Conservation (phyloP, 768 basidiomycete genomes). For the Naganishia antarctica region DNA sequence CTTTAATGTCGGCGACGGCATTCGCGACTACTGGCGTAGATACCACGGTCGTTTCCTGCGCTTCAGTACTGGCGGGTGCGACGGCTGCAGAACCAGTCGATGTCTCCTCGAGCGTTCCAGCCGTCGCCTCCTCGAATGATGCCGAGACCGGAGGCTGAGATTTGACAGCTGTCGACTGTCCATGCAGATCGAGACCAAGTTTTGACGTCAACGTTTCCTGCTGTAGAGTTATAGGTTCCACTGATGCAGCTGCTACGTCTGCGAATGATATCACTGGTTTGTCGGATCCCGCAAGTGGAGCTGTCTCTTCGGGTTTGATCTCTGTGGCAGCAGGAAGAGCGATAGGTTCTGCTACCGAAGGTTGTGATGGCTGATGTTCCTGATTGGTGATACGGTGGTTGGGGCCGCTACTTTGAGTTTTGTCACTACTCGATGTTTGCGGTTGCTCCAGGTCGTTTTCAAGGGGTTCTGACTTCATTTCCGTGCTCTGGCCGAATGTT, state of each 20-base stretch:
- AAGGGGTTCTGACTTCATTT: neutral
- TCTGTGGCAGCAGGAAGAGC: too few relatives aligned
- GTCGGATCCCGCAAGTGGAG: neutral
- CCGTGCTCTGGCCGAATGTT: neutral
- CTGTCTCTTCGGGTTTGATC: neutral
- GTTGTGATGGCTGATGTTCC: too few relatives aligned
- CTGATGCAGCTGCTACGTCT: neutral
- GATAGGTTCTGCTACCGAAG: too few relatives aligned
- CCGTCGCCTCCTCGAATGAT: too few relatives aligned
- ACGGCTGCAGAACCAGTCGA: too few relatives aligned
- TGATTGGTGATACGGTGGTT: too few relatives aligned
- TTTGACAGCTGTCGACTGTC: too few relatives aligned
- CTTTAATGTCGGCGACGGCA: neutral
- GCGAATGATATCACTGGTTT: neutral
- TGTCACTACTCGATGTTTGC: too few relatives aligned
- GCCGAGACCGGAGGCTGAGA: too few relatives aligned
- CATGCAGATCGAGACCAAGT: conserved; percentile 9
- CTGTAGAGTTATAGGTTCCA: neutral
- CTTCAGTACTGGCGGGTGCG: neutral
- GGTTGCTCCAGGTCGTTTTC: too few relatives aligned
- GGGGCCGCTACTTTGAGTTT: too few relatives aligned
- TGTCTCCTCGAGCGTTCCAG: too few relatives aligned
- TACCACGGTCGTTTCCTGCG: neutral
- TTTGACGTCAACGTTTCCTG: neutral
- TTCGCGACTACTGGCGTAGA: neutral